Conservation (phyloP, 2,329 filamentous ascomycete species). For the Scytalidium lignicola region DNA sequence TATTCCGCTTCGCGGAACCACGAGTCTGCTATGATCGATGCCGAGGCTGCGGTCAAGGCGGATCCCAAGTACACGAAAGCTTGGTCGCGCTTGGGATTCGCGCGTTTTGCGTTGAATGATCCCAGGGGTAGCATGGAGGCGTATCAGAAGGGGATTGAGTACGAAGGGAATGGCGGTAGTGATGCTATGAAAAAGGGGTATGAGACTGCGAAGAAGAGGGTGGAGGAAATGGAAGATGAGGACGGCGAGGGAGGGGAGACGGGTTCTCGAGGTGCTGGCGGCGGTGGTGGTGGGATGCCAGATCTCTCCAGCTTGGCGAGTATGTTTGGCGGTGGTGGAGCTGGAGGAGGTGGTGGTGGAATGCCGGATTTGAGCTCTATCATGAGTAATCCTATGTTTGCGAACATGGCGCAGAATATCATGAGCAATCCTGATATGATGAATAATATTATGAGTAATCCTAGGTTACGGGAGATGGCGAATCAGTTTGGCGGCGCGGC, state of each 20-base stretch:
- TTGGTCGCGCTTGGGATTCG: constrained; percentile 89
- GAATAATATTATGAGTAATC: constrained; percentile 91
- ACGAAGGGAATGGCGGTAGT: constrained; percentile 88
- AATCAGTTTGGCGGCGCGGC: constrained; percentile 67
- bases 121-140: constrained; percentile 90
- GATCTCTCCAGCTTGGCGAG: constrained; percentile 65
- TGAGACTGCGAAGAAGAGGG: constrained; percentile 84
- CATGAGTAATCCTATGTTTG: constrained; percentile 98
- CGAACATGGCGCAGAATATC: constrained; percentile 91
- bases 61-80: constrained; percentile 96
- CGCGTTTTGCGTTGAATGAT: constrained; percentile 86
- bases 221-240: constrained; percentile 68
- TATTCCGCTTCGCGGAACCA: constrained; percentile 83
- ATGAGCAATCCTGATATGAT: constrained; percentile 97
- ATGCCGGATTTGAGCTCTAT: constrained; percentile 85
- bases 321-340: constrained; percentile 64
- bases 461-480: constrained; percentile 81
- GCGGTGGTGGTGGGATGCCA: constrained; percentile 59
- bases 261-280: constrained; percentile 40
- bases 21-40: constrained; percentile 76
- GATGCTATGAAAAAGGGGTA: constrained; percentile 97
- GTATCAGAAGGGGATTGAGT: constrained; percentile 86
- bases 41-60: constrained; percentile 80
- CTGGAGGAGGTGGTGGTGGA: constrained; percentile 56
- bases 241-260: constrained; percentile 41